These are phyloP conservation scores for Parathielavia hyrcaniae DNA, from an alignment of 495 filamentous ascomycete genomes.

Conservation along the genomic window DNA sequence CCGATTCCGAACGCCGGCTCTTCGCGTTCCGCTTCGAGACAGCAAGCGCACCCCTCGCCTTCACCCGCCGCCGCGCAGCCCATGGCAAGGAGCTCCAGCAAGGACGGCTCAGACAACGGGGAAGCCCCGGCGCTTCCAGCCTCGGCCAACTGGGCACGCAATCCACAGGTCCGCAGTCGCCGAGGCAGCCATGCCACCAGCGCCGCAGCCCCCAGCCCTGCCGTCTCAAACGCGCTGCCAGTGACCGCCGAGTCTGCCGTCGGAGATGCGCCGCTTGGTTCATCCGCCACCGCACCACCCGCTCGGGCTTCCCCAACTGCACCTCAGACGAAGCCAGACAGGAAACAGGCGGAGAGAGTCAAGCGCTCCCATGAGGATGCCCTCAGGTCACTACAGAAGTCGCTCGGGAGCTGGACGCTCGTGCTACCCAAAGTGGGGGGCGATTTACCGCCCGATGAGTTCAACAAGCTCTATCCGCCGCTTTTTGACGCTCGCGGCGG, in stretches of 20 bases:
- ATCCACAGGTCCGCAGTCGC: slow-evolving; percentile 61
- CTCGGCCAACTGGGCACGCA: slow-evolving; percentile 89
- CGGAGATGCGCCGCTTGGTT: slow-evolving; percentile 18
- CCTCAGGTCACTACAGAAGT: slow-evolving; percentile 30
- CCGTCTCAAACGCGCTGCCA: slow-evolving; percentile 56
- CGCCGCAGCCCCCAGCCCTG: slow-evolving; percentile 73
- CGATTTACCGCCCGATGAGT: slow-evolving; percentile 27
- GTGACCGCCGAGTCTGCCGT: slow-evolving; percentile 41
- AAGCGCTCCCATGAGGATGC: slow-evolving; percentile 21
- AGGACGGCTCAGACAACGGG: slow-evolving; percentile 63
- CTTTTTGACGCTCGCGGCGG: slow-evolving; percentile 77
- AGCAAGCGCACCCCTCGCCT: slow-evolving; percentile 47
- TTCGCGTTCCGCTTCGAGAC: slow-evolving; percentile 47
- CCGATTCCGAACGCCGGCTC: slow-evolving; percentile 44
- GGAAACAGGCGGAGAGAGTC: slow-evolving; percentile 13
- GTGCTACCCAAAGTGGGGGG: slow-evolving; percentile 26
- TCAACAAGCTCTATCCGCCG: slow-evolving; percentile 50
- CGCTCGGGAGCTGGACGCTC: slow-evolving; percentile 30
- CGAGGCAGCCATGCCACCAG: slow-evolving; percentile 72
- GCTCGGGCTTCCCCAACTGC: slow-evolving; percentile 1
- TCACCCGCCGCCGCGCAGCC: slow-evolving; percentile 56
- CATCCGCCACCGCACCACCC: slow-evolving; percentile 10
- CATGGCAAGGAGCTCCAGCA: slow-evolving; percentile 67
- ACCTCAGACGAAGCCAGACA: slow-evolving; percentile 3
- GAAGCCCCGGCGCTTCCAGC: slow-evolving; percentile 86